phyloP scores from a whole-genome alignment of 2,329 filamentous ascomycete genomes.

The Pseudopithomyces maydicus region DNA sequence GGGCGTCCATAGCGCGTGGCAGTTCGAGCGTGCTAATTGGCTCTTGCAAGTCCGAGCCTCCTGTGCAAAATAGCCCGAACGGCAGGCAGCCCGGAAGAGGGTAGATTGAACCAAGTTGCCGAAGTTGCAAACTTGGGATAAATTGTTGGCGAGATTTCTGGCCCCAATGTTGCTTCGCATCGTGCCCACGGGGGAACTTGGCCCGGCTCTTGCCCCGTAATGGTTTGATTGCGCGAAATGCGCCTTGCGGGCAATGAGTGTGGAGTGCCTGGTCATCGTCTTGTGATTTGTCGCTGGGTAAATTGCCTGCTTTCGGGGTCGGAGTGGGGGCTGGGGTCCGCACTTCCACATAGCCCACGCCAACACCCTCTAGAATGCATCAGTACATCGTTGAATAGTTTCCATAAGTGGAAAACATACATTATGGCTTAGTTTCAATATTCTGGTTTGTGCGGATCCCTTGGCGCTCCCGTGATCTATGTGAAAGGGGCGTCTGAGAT shows the following conservation, averaged over 20 bases:
- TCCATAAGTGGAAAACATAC: background rate
- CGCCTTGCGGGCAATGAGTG: background rate
- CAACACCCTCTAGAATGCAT: too few relatives aligned
- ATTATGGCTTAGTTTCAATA: background rate
- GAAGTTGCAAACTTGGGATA: too few relatives aligned
- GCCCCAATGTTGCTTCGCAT: constrained; percentile 3
- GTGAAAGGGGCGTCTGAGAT: too few relatives aligned
- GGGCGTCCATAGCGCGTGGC: background rate
- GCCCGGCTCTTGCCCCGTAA: background rate
- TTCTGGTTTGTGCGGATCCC: too few relatives aligned
- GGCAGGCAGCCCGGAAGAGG: too few relatives aligned
- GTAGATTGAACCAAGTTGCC: too few relatives aligned
- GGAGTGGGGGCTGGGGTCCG: too few relatives aligned
- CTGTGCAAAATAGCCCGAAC: background rate
- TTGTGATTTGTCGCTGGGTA: background rate
- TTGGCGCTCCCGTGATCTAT: too few relatives aligned
- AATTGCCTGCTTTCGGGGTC: too few relatives aligned
- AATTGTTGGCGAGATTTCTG: background rate
- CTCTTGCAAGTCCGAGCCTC: background rate
- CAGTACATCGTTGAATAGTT: too few relatives aligned
- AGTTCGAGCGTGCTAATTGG: background rate
- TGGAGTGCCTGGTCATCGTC: background rate
- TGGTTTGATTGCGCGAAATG: background rate
- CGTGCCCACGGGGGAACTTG: background rate
- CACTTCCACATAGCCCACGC: too few relatives aligned